Percentiles rank a stretch among this genome's conserved stretches.
phyloP scores from a whole-genome alignment of 1,284 basidiomycete genomes.

The Athelia sp. region DNA sequence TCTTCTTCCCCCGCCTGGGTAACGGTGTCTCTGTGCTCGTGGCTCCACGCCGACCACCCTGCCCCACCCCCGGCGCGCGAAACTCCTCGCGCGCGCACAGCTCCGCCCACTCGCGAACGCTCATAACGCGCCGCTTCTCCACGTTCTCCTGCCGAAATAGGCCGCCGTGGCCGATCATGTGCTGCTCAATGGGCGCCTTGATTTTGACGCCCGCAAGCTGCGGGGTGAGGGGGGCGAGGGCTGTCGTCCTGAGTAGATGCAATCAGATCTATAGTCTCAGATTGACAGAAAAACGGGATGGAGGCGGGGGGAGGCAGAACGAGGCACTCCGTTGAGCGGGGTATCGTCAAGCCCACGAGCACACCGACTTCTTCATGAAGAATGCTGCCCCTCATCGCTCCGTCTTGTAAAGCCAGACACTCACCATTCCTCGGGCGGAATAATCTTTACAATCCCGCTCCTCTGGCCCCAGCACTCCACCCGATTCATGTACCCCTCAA shows the following conservation, averaged over 20 bases:
- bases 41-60: constrained; percentile 58
- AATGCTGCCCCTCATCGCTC: too few species aligned
- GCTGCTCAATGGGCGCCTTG: constrained; percentile 86
- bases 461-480: constrained; percentile 85
- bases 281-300: neutral
- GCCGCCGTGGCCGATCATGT: constrained; percentile 81
- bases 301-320: too few species aligned
- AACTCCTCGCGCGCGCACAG: constrained; percentile 71
- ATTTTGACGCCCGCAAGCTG: constrained; percentile 75
- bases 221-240: constrained; percentile 63
- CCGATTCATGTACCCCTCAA: constrained; percentile 81
- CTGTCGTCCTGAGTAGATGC: constrained; percentile 52
- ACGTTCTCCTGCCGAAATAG: constrained; percentile 90
- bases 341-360: too few species aligned
- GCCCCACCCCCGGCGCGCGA: constrained; percentile 64
- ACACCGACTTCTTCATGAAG: too few species aligned
- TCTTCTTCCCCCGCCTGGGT: too few species aligned
- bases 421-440: constrained; percentile 90
- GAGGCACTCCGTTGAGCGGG: too few species aligned
- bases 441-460: constrained; percentile 91
- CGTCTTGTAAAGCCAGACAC: too few species aligned
- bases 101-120: constrained; percentile 83
- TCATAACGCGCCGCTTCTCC: constrained; percentile 80
- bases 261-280: constrained; percentile 4
- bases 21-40: constrained; percentile 31